Base-by-base conservation (phyloP, 75 land plant genomes). In the Azolla pinnata region DNA sequence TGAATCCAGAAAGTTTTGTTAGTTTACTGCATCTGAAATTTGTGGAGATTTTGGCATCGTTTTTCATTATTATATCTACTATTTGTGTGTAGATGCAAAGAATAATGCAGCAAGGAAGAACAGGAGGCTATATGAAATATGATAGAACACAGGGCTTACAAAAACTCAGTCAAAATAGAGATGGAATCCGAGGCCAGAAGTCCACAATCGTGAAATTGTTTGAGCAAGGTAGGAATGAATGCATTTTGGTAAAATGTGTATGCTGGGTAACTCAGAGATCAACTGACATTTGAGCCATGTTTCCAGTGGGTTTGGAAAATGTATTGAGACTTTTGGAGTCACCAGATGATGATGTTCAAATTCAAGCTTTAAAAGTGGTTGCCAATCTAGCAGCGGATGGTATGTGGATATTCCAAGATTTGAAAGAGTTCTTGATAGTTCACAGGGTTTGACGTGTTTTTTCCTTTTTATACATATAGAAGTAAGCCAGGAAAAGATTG, bases 301-400 rank as follows among this genome's bases (percentile, higher is more conserved):
- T 28, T 63, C n/a, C 58, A 46, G 21, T 21, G 48, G 91, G 87
- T 9, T 62, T 87, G 46, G 65, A 75, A 54, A 81, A 78, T 68
- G 70, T 83, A 44, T 61, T 87, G 58, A 49, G 74, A 61, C 62
- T 83, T 47, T 57, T 87, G 4, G 58, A 66, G 47, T 87, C 87
- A 34, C 76, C 75, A 54, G 91, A 87, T 63, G 29, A 57, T 38
- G 84, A 81, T 66, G 82, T 83, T 29, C 87, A 77, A 54, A 70
- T 78, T 17, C 84, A 87, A 74, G 91, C 91, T 26, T 84, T 83
- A 26, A 83, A 81, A 38, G 84, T 83, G 33, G 70, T 87, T 57
- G 91, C 91, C 24, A 87, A 87, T 60, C 81, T 87, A 42, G 91
- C 91, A 46, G 91, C 91, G 44, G 91, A 87, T 81, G 91, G 91